Base-by-base conservation (phyloP, 306 rosid species). In the Fragaria vesca region DNA sequence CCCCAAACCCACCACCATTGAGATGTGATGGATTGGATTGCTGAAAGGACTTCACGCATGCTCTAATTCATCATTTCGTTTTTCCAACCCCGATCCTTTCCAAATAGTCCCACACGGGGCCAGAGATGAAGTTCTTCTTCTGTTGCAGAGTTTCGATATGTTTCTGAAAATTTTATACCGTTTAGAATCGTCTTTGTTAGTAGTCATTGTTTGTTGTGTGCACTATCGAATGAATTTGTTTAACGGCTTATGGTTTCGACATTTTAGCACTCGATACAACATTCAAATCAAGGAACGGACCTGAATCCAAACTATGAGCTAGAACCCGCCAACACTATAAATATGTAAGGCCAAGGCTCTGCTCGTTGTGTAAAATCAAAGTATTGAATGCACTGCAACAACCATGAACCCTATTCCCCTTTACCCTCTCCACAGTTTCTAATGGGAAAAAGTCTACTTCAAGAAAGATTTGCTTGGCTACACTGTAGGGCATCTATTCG, bases 11-110 rank as follows among this genome's bases (percentile, higher is more conserved):
- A 36, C 55, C 47, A 66, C 81, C 71, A 38, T 74, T 38, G 62
- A 82, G 93, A 88, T 83, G 1, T 77, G 96, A 91, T 86, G 78
- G 91, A 85, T 24, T 24, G 26, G 26, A 24, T 81, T 58, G 21
- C 58, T 84, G 88, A 86, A 65, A 61, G 34, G 82, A 84, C 32
- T 75, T 58, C 81, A 71, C 86, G 77, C 82, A 81, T 85, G 85
- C 75, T 78, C 50, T 48, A 47, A 81, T 40, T 84, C 80, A 76
- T 82, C 76, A 82, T 83, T 81, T 84, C 43, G 68, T 69, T 65
- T 9, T 63, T 20, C 51, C 36, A 48, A 50, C 16, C 46, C 46
- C 65, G 62, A 24, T 24, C 26, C 46, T 74, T 74, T 13, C 24
- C 4, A 72, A 71, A 20, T 18, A 4, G 45, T 36, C 10, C 71